Evolutionary conservation across 371 early-diverging fungal genomes (phyloP), one percentile per base, ranked within the genome.

Genomic region (Chytridium lagenaria): DNA sequence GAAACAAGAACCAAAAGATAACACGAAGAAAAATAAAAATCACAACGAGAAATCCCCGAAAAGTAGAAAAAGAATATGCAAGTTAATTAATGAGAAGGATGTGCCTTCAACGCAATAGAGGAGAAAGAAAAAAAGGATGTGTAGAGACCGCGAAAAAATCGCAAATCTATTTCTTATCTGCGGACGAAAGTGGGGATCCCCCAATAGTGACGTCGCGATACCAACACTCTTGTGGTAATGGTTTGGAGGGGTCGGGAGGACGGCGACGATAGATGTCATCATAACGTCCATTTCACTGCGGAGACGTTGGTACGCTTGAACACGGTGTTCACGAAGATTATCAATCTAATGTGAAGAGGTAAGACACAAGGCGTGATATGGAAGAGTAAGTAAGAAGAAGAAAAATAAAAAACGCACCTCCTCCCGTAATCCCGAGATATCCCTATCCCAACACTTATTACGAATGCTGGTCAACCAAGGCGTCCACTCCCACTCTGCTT

Each of bases 401-500:
- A 15, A 15, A 28, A 0, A 39, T 44, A 22, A 38, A 51, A 7
- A 55, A 55, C 55, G 7, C 26, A 78, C 74, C 77, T 81, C 81
- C 2, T 73, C 50, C 39, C 66, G 44, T 22, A 81, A 51, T 15
- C 81, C 81, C 26, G 55, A 23, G 28, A 81, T 65, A 59, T 81
- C 77, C 15, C 75, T 38, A 12, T 81, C 77, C 77, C 77, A 81
- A 22, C 49, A 68, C 70, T 79, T 74, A 31, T n/a, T 30, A 23
- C 66, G 23, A 28, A 77, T 70, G 15, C 75, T 67, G 40, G 75
- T 69, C 33, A 79, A 22, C 81, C 81, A 81, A 19, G 70, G 67
- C 38, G 69, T 77, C 79, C 78, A 79, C 39, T 78, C 75, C 79
- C 78, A 81, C n/a, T n/a, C n/a, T n/a, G n/a, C 15, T 19, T 31